These are phyloP conservation scores for Nitzschia sp. DNA, from an alignment of 108 stramenopile species.

Conservation along the genomic window DNA sequence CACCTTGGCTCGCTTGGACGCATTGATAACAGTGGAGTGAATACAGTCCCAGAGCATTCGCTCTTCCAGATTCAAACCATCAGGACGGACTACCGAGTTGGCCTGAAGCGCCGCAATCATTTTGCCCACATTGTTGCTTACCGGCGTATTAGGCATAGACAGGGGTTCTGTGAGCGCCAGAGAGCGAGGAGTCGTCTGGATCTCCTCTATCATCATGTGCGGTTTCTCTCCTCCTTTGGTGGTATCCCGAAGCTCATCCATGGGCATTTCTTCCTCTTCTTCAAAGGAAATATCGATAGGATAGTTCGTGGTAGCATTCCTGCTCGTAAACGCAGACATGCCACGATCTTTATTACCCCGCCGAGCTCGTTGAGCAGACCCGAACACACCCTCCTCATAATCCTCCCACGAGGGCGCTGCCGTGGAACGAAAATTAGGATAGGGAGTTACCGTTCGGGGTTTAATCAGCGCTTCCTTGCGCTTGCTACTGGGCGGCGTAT, in stretches of 20 bases:
- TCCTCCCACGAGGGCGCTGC: conserved; percentile 27
- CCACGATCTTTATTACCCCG: conserved; percentile 6
- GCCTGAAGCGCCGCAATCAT: conserved; percentile 25
- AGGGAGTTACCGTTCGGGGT: conserved; percentile 18
- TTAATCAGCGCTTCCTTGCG: neutral
- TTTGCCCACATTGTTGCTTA: neutral
- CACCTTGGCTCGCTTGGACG: conserved; percentile 5
- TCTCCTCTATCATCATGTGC: too few species aligned
- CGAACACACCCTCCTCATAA: conserved; percentile 16
- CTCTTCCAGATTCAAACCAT: conserved; percentile 38
- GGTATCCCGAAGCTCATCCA: conserved; percentile 37
- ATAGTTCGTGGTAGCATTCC: neutral
- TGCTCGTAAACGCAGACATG: neutral
- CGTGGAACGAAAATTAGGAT: neutral
- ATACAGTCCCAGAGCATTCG: conserved; percentile 41
- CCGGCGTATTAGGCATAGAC: neutral
- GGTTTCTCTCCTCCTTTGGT: too few species aligned
- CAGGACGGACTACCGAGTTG: conserved; percentile 13
- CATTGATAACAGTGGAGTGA: conserved; percentile 30
- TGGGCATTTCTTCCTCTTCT: conserved; percentile 44
- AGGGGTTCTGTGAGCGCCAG: too few species aligned
- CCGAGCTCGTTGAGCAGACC: neutral
- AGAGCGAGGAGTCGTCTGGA: too few species aligned
- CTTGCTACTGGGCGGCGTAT: neutral
- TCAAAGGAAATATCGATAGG: conserved; percentile 14